Base-by-base conservation (phyloP, 148 eudicot species). In the Polygonum aviculare region DNA sequence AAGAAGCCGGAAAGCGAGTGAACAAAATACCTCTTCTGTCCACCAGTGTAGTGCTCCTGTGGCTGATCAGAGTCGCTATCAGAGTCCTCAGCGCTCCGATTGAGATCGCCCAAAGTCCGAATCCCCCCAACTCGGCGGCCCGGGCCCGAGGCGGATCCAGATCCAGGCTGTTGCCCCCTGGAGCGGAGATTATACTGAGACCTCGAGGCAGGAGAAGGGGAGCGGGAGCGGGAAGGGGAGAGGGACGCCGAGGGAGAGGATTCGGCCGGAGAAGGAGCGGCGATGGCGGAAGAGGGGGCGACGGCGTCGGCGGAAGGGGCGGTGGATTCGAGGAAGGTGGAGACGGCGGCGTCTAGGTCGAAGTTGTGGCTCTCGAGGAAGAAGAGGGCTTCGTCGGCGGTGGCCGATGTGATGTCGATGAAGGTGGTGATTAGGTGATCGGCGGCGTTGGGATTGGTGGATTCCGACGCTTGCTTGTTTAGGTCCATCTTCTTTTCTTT, bases 281-380 rank as follows among this genome's bases (percentile, higher is more conserved):
- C 77, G 21, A 60, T 36, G 78, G 18, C 18, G 7, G 57, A 52
- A 52, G 75, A 26, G 80, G 76, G 54, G 51, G 60, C 35, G 62
- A 77, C 45, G 19, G 75, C 69, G 6, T 67, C 14, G 75, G 73
- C 45, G 71, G 74, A 39, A 63, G 82, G 36, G 78, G 79, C 4
- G 81, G 85, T 54, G 78, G 91, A 82, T 47, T 91, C 96, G 80
- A 89, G 78, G 85, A 86, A 91, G 59, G 96, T 91, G 80, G 93
- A 86, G 80, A 91, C 90, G 79, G 96, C 96, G 74, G 91, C 79
- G 74, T 91, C 96, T 80, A 91, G 86, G 78, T 86, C 87, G 85
- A 84, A 91, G 75, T 84, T 84, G 85, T 91, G 96, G 77, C 86
- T 80, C 79, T 91, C 96, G 21, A 91, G 81, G 86, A 83, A 91